Percentiles rank a stretch among this genome's conserved stretches.
phyloP scores from a whole-genome alignment of 768 basidiomycete species.

The Cytidiella melzeri region DNA sequence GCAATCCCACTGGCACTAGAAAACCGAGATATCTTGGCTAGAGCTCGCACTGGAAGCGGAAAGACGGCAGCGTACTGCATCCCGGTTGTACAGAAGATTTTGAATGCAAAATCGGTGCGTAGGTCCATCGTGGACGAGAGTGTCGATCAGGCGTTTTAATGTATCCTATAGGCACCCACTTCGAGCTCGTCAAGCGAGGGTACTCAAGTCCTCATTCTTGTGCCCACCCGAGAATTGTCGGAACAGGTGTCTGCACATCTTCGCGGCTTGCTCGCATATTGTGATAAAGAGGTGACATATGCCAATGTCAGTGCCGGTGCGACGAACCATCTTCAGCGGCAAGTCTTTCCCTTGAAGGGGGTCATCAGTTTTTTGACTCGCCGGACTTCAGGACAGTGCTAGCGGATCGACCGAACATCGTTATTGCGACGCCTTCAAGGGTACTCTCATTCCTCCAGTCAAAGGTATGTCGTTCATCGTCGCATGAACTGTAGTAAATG shows the following conservation, averaged over 20 bases:
- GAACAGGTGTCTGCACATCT: conserved; percentile 82
- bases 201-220: conserved; percentile 74
- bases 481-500: neutral
- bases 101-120: conserved; percentile 74
- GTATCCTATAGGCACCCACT: neutral
- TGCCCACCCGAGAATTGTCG: conserved; percentile 89
- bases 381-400: conserved; percentile 37
- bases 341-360: conserved; percentile 12
- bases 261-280: conserved; percentile 62
- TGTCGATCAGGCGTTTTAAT: neutral
- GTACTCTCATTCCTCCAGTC: conserved; percentile 62
- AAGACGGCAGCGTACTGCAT: conserved; percentile 97
- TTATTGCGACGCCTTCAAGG: conserved; percentile 75
- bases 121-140: neutral
- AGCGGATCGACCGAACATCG: conserved; percentile 71
- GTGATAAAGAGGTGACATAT: conserved; percentile 64
- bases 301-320: conserved; percentile 76
- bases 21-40: conserved; percentile 84
- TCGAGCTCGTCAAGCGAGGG: conserved; percentile 27
- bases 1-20: conserved; percentile 91
- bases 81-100: conserved; percentile 83
- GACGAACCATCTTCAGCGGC: conserved; percentile 69
- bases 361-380: neutral
- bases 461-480: conserved; percentile 38
- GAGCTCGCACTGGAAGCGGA: conserved; percentile 92